Conservation (phyloP, 495 filamentous ascomycete species). For the Massariosphaeria phaeospora region DNA sequence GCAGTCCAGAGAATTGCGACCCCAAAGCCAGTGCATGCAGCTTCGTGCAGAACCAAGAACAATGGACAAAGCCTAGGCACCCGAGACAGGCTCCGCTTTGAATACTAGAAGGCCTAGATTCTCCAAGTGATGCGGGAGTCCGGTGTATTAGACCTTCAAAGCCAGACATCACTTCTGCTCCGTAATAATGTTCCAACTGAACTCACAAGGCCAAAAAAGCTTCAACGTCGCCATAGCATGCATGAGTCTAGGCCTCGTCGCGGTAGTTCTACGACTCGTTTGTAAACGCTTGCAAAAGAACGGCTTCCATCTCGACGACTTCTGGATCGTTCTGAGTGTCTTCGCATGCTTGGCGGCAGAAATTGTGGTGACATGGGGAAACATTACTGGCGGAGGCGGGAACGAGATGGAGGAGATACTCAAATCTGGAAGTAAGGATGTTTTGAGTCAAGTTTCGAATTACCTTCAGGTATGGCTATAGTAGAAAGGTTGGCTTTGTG, state of each 20-base stretch:
- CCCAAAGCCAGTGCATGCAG: too few relatives aligned
- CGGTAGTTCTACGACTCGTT: neutral
- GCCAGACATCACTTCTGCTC: too few relatives aligned
- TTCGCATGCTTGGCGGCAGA: neutral
- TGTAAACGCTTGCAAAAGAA: conserved; percentile 12
- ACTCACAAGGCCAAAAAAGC: neutral
- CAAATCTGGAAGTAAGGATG: neutral
- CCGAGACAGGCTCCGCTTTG: too few relatives aligned
- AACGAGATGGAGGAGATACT: conserved; percentile 7
- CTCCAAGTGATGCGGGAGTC: too few relatives aligned
- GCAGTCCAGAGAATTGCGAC: too few relatives aligned
- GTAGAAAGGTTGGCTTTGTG: neutral
- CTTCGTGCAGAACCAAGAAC: too few relatives aligned
- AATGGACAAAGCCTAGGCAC: too few relatives aligned
- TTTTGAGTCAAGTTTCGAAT: conserved; percentile 1
- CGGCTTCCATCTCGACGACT: conserved; percentile 11
- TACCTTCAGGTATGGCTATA: conserved; percentile 5
- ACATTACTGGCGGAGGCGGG: conserved; percentile 9
- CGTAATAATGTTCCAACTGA: conserved; percentile 8
- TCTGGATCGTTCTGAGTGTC: conserved; percentile 6
- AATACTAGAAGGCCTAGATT: too few relatives aligned
- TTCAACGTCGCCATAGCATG: conserved; percentile 3
- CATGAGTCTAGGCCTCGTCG: neutral
- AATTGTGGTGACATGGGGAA: conserved; percentile 1
- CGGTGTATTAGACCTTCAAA: too few relatives aligned